A percentile compares a stretch with the other conserved stretches of the same genome.
phyloP scores from a whole-genome alignment of 257 asterid species.

The Rauvolfia tetraphylla region DNA sequence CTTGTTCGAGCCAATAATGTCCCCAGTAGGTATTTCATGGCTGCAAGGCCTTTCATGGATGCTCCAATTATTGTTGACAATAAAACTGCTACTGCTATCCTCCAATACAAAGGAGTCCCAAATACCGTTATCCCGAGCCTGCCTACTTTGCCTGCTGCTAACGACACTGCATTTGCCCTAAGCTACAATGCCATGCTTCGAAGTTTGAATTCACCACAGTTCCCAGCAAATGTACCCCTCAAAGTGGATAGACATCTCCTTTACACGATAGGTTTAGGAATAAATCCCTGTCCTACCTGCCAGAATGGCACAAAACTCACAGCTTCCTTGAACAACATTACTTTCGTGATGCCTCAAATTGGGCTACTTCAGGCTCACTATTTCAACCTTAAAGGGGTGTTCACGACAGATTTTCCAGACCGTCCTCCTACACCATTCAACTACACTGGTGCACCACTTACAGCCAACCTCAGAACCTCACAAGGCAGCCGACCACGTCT shows the following conservation, averaged over 20 bases:
- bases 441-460: slow-evolving; percentile 39
- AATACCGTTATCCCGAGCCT: slow-evolving; percentile 32
- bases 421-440: slow-evolving; percentile 44
- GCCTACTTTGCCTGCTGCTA: slow-evolving; percentile 37
- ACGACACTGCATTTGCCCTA: slow-evolving; percentile 40
- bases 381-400: slow-evolving; percentile 28
- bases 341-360: slow-evolving; percentile 50
- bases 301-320: slow-evolving; percentile 39
- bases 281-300: slow-evolving; percentile 42
- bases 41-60: slow-evolving; percentile 54
- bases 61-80: slow-evolving; percentile 50
- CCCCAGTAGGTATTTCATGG: slow-evolving; percentile 50
- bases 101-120: slow-evolving; percentile 40
- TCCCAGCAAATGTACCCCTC: slow-evolving; percentile 47
- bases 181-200: slow-evolving; percentile 32
- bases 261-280: slow-evolving; percentile 56
- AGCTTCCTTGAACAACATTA: slow-evolving; percentile 54
- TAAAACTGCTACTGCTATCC: slow-evolving; percentile 50
- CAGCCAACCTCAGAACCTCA: slow-evolving; percentile 19
- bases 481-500: slow-evolving; percentile 5
- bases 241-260: slow-evolving; percentile 49
- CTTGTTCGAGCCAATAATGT: slow-evolving; percentile 36
- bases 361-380: slow-evolving; percentile 52
- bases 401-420: slow-evolving; percentile 51
- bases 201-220: slow-evolving; percentile 40